A percentile compares a stretch with the other conserved stretches of the same genome.
These are phyloP conservation scores for Agroathelia rolfsii DNA, from an alignment of 1,284 basidiomycete genomes.

Conservation along the genomic window DNA sequence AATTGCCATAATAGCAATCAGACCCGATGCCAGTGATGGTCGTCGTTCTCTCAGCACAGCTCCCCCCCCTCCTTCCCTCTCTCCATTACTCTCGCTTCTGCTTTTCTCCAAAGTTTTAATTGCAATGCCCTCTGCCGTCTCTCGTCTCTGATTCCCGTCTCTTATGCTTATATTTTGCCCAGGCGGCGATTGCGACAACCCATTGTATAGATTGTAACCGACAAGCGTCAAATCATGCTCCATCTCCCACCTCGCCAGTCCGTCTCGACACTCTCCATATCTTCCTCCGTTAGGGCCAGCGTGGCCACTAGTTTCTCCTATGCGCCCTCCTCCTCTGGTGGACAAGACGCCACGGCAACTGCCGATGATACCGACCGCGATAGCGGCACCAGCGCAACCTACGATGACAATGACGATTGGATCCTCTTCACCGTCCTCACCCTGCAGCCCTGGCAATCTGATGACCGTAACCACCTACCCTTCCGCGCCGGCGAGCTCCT, in stretches of 20 bases:
- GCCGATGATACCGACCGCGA: slow-evolving; percentile 18
- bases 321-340: slow-evolving; percentile 24
- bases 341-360: too few species aligned
- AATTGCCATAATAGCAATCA: too few species aligned
- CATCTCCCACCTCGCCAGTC: slow-evolving; percentile 20
- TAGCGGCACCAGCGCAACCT: slow-evolving; percentile 20
- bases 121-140: too few species aligned
- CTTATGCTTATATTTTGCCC: too few species aligned
- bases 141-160: too few species aligned
- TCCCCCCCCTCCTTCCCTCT: too few species aligned
- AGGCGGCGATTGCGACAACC: too few species aligned
- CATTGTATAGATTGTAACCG: too few species aligned
- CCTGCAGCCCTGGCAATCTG: slow-evolving; percentile 53
- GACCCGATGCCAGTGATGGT: too few species aligned
- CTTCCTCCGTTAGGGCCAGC: slow-evolving; percentile 25
- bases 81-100: too few species aligned
- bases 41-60: too few species aligned
- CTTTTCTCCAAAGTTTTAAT: too few species aligned
- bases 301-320: slow-evolving; percentile 19
- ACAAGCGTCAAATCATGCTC: slow-evolving; percentile 3
- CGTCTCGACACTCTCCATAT: slow-evolving; percentile 44
- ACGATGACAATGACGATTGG: slow-evolving; percentile 15
- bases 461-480: slow-evolving; percentile 49
- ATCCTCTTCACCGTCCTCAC: slow-evolving; percentile 46
- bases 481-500: slow-evolving; percentile 60